phyloP scores from a whole-genome alignment of 2,329 filamentous ascomycete genomes.

The Fusarium floridanum region DNA sequence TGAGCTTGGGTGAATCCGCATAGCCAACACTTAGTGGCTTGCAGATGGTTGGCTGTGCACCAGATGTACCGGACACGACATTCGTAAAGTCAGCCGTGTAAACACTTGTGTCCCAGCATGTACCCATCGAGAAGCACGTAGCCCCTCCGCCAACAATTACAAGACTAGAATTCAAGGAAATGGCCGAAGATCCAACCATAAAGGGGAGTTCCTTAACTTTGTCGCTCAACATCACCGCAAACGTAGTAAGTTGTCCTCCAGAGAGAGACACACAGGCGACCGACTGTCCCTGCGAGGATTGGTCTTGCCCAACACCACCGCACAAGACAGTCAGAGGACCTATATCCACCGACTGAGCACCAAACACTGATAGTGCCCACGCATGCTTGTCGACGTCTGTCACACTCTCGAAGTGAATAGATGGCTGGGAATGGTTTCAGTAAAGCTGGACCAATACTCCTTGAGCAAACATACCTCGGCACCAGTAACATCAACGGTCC shows the following conservation, averaged over 20 bases:
- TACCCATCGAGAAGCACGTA: constrained; percentile 92
- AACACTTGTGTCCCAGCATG: constrained; percentile 80
- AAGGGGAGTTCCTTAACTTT: constrained; percentile 63
- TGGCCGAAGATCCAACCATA: constrained; percentile 75
- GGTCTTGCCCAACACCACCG: constrained; percentile 50
- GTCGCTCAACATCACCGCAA: constrained; percentile 11
- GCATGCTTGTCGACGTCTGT: constrained; percentile 6
- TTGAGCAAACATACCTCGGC: constrained; percentile 50
- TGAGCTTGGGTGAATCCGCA: constrained; percentile 47
- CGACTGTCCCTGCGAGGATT: constrained; percentile 47
- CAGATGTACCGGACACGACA: neutral
- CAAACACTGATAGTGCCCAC: constrained; percentile 49
- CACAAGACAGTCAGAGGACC: constrained; percentile 45
- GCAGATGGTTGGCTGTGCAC: neutral
- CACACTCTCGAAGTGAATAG: constrained; percentile 43
- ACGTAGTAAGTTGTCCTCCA: constrained; percentile 45
- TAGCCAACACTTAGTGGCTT: constrained; percentile 30
- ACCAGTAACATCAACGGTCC: constrained; percentile 65
- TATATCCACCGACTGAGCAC: constrained; percentile 46
- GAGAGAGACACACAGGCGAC: constrained; percentile 40
- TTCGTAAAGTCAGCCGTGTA: constrained; percentile 55
- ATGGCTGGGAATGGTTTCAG: constrained; percentile 38
- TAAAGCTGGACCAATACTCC: neutral
- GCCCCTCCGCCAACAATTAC: constrained; percentile 83
- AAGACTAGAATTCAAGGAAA: constrained; percentile 63